Percentiles rank a stretch among this genome's conserved stretches.
Evolutionary conservation across 208 protist genomes (phyloP).

Genomic region (Leishmania martiniquensis): DNA sequence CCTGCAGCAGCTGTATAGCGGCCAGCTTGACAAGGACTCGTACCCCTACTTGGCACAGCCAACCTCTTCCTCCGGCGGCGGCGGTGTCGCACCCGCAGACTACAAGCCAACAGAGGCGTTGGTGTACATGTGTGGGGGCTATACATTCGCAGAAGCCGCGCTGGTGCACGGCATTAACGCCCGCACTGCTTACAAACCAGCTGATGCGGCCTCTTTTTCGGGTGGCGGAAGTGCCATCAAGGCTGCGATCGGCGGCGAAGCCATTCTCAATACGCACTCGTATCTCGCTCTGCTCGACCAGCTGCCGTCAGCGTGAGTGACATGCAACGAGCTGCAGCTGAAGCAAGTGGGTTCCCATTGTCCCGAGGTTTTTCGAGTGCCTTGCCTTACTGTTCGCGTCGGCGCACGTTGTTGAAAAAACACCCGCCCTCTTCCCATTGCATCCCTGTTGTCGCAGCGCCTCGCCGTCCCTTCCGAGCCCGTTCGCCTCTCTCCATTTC

Average conservation of each 20-base stretch:
- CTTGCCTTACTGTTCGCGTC: not conserved
- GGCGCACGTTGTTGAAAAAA: not conserved
- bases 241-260: constrained; percentile 59
- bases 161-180: constrained; percentile 75
- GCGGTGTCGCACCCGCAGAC: constrained; percentile 14
- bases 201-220: constrained; percentile 42
- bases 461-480: not conserved
- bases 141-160: constrained; percentile 83
- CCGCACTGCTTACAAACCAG: constrained; percentile 59
- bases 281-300: constrained; percentile 56
- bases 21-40: constrained; percentile 42
- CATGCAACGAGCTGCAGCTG: too few species aligned
- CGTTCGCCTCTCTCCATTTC: not conserved
- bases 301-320: constrained; percentile 20
- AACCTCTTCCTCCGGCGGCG: constrained; percentile 30
- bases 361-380: not conserved
- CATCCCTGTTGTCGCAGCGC: not conserved
- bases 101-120: constrained; percentile 71
- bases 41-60: constrained; percentile 67
- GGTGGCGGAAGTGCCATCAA: constrained; percentile 34
- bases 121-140: constrained; percentile 89
- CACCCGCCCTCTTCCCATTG: too few species aligned
- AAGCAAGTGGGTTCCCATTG: not conserved
- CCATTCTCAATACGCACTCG: constrained; percentile 56
- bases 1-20: constrained; percentile 76